Evolutionary conservation across 2,329 filamentous ascomycete species (phyloP), one percentile per base, ranked within the genome.

Genomic region (Thielaviopsis euricoi): DNA sequence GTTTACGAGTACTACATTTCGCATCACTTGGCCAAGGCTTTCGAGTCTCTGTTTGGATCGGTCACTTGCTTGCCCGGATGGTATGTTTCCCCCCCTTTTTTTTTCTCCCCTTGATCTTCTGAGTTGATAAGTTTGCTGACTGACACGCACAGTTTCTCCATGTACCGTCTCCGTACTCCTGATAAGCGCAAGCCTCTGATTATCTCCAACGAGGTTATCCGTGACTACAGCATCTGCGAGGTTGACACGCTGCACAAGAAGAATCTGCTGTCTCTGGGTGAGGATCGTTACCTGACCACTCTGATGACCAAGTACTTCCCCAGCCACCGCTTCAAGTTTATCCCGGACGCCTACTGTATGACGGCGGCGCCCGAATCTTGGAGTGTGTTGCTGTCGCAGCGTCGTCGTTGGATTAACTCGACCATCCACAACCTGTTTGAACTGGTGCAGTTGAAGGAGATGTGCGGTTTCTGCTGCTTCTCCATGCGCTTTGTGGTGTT

Each of bases 1-100:
- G 93, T 98, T 63, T 98, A 98, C 73, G 93, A 98, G 71, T 98
- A 98, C 76, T 98, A 90, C 71, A 98, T 98, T 67, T 97, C 93
- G 29, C 93, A 98, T 77, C 87, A 98, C 71, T 74, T 98, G 69
- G 78, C 93, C 57, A 98, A 98, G 75, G 89, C 93, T 62, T 98
- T 98, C 68, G 93, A 98, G 70, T 96, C 89, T 61, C 81, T 98
- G 61, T 98, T 98, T 67, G 93, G 90, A 67, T 95, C 89, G 70
- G 93, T 98, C 61, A 98, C 93, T 60, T 98, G 93, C 85, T 83
- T 98, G 75, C 93, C 93, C 63, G 93, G 93, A 80, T 98, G 93
- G 91, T 96, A 81, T 75, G 87, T 82, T n/a, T n/a, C n/a, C 43
- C 13, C 48, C 10, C 12, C 53, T 19, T 19, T 13, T 26, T 49